Evolutionary conservation across 768 basidiomycete species (phyloP), one percentile per base, ranked within the genome.

Genomic region (Pulveroboletus sp.): DNA sequence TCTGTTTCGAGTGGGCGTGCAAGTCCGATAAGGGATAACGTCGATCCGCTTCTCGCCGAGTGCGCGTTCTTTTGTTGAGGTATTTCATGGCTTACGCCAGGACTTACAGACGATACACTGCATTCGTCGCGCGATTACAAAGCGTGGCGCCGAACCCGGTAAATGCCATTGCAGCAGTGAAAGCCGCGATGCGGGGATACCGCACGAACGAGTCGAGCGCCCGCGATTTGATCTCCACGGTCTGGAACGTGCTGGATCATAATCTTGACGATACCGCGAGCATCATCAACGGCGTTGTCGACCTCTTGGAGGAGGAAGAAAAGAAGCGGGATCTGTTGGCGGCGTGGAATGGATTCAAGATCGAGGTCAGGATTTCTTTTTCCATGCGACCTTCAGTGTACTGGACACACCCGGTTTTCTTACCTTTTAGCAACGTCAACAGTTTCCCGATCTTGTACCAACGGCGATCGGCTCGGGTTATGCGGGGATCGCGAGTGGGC

Each of bases 271-370:
- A 81, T 26, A 88, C 90, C 0, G 84, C 83, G 0, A 82, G 85
- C 53, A 77, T 89, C 29, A 73, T 92, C 37, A 86, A 84, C 51
- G 72, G 78, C 2, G 73, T 89, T 29, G 81, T 93, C 5, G 91
- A 91, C 55, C 68, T 91, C 6, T 62, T 95, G 8, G 88, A 89
- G 3, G 89, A 90, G 31, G 83, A 85, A 41, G 90, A 93, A 19
- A 94, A 96, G 78, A 85, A 86, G 49, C 74, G 77, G 30, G 84
- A 82, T 47, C 63, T 98, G 1, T 69, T 93, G 44, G 61, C 72
- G 1, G 86, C 89, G 0, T 89, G 94, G 86, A 89, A 87, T 43
- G 82, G 82, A 1, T 93, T 93, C 67, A 83, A 84, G 49, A 73
- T 89, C 24, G 89, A 95, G 79, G 89, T 91, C 81, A 86, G 78